Evolutionary conservation across 2,329 filamentous ascomycete species (phyloP), one percentile per base, ranked within the genome.

Genomic region (Cyclaneusma minus): DNA sequence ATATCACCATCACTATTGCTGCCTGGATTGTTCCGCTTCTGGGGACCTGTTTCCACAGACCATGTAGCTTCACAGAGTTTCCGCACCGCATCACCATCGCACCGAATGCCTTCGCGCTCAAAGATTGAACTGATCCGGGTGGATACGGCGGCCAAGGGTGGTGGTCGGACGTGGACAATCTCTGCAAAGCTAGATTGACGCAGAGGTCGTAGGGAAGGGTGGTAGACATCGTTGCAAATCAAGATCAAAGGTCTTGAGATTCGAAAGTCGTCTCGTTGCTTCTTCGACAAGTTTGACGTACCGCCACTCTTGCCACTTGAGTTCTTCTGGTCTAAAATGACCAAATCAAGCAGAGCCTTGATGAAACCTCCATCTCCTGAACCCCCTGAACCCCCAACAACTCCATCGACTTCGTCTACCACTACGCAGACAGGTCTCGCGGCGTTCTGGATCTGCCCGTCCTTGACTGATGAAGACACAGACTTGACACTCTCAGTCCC

Each of bases 171-270:
- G 44, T 92, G 84, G 13, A 98, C 75, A 20, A 95, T 73, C 48
- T 98, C 89, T 0, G 87, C 89, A 25, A 89, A 55, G 5, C 62
- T 71, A 0, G 83, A 85, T 36, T 87, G 79, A n/a, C 89, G 72
- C 6, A 98, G 60, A 0, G 82, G 84, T 15, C 84, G 69, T 21
- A 98, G 62, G 12, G 85, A 81, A 4, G 87, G 75, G 39, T 93
- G 84, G 44, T 98, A 98, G 1, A 95, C 72, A 48, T 98, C 91
- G 42, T 98, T 98, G 58, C 89, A 98, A 40, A 98, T 89, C 24
- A 98, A 61, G 26, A 98, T 83, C 16, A 98, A 60, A 0, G 89
- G 89, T 23, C 89, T 67, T 53, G 92, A 68, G 34, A 94, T 65
- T 21, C 79, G 69, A 46, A 98, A 98, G 31, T 75, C 77, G 42